Evolutionary conservation across 495 filamentous ascomycete species (phyloP), one percentile per base, ranked within the genome.

Genomic region (Neurospora hispaniola): DNA sequence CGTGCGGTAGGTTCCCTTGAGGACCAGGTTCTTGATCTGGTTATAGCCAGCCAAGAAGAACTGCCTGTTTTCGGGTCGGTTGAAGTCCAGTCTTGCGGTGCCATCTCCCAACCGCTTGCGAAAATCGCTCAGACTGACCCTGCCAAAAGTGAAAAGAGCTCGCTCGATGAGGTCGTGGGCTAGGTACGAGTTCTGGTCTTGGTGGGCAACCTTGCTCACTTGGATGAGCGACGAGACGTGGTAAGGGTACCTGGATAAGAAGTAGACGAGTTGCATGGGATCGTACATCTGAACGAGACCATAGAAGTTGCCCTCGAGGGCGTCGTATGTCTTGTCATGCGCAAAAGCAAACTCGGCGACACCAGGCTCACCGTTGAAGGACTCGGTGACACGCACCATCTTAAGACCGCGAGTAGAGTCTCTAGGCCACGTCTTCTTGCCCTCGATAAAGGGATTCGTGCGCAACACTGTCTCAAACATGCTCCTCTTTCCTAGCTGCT

Each of bases 151-250:
- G 83, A 97, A 98, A 12, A 99, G 86, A 2, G 95, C 94, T 42
- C 96, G 86, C 81, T 98, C 96, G 70, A 97, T 89, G 10, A 98
- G 87, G 76, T 98, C 96, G 35, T 93, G 90, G 2, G 95, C 89
- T 4, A 93, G 87, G 5, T 94, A 89, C 75, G 93, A 89, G 78
- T 98, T 95, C 42, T 92, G 86, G 77, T 97, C 92, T 59, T 97
- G 92, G 78, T 94, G 93, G 23, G 93, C 93, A 62, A 98, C 91
- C 79, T 94, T 93, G 71, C 93, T 96, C 27, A 96, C 93, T 79
- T 97, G 94, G 59, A 98, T 89, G 10, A 99, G 88, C 3, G 94
- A 96, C 0, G 94, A 95, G 73, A 98, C 89, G 78, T 98, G 94
- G 78, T 98, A 98, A 1, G 94, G 86, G 79, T 85, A 79, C 70